Evolutionary conservation across 2,329 filamentous ascomycete genomes (phyloP), one percentile per base, ranked within the genome.

Genomic region (Colletotrichum sp.): DNA sequence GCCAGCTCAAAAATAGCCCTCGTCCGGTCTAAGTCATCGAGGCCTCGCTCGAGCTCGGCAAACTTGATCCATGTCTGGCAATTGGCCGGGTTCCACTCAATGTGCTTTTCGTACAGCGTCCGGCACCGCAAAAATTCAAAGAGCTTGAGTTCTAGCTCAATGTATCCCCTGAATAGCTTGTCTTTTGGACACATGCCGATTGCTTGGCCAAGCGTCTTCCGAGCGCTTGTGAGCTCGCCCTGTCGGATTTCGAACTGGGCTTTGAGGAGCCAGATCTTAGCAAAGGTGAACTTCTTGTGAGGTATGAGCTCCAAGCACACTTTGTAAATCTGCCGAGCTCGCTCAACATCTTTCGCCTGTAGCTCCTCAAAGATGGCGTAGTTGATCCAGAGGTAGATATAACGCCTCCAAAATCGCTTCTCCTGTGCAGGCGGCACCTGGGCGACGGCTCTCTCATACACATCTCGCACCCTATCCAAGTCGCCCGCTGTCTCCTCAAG

Each of bases 351-450:
- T 79, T 94, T 93, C 43, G 93, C 94, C 78, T 96, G 94, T 84
- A 95, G 93, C 84, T 99, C 97, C 84, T 99, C 97, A 92, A 94
- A 99, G 21, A 98, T 87, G 12, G 97, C 97, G 84, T 99, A 99
- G 86, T 99, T 98, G 58, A 99, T 92, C 95, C 96, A 99, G 2
- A 99, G 90, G 82, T 99, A 99, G 76, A 99, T 98, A 84, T 99
- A 99, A 43, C 97, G 91, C 79, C 97, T 91, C 97, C 97, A 99
- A 84, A 99, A 96, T 63, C 97, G 92, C 88, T 99, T 99, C 84
- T 99, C 97, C 80, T 98, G 95, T 24, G 96, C 98, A 0, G 97
- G 96, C 3, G 97, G 97, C 16, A 99, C 92, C 82, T 99, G 96
- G 7, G 97, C 96, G 79, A 99, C 98, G 3, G 97, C 97, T 80